Percentiles rank a stretch among this genome's conserved stretches.
These are phyloP conservation scores for Salvia sclarea DNA, from an alignment of 305 asterid genomes.

Conservation along the genomic window DNA sequence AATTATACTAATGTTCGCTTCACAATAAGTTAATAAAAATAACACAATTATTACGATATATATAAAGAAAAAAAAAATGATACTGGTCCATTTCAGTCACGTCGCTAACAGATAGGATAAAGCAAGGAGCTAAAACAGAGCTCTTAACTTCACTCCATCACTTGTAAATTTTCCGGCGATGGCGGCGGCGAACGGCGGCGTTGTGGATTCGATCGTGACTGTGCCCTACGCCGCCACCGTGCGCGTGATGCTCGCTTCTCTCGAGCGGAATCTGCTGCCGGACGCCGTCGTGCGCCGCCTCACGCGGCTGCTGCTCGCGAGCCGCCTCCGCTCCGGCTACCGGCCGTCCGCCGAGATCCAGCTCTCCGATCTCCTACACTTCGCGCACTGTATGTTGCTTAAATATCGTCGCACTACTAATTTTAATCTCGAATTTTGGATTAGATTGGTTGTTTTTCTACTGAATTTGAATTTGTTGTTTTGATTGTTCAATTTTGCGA, in stretches of 20 bases:
- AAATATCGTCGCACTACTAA: neutral
- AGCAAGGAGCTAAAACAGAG: neutral
- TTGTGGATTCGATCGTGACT: constrained; percentile 46
- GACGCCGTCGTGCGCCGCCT: constrained; percentile 78
- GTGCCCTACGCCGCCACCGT: constrained; percentile 67
- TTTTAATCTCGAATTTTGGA: neutral
- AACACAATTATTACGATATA: neutral
- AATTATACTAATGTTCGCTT: neutral
- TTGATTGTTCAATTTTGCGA: too few relatives aligned
- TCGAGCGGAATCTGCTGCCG: constrained; percentile 81
- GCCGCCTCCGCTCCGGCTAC: constrained; percentile 80
- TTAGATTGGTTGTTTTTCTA: neutral
- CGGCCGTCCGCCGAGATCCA: constrained; percentile 57
- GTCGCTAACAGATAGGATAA: constrained; percentile 4
- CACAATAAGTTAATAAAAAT: neutral
- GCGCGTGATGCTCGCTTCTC: constrained; percentile 63
- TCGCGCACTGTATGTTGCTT: constrained; percentile 51
- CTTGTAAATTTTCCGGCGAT: constrained; percentile 8
- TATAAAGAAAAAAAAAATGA: neutral
- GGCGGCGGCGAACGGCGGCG: constrained; percentile 40
- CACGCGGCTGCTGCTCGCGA: constrained; percentile 67
- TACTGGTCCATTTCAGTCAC: neutral
- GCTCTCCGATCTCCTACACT: constrained; percentile 56
- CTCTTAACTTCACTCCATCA: neutral
- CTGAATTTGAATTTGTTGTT: too few relatives aligned